Conservation (phyloP, 1,284 basidiomycete species). For the Leccinum pallidistipes region DNA sequence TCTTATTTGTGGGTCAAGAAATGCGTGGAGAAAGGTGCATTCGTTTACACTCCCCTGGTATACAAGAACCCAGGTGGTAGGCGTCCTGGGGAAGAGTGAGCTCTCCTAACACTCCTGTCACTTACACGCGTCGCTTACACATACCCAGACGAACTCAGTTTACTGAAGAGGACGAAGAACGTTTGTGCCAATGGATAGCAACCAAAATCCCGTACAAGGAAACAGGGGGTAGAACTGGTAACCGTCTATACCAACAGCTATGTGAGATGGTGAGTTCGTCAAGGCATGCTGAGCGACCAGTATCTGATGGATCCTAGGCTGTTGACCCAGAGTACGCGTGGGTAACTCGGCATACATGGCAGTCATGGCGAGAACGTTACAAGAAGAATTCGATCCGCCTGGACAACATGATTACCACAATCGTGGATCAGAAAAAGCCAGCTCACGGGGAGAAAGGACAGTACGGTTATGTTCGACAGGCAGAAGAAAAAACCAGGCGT, state of each 20-base stretch:
- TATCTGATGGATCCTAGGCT: conserved; percentile 33
- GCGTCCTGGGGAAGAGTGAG: conserved; percentile 77
- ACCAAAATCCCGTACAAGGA: conserved; percentile 77
- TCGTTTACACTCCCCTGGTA: conserved; percentile 67
- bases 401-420: conserved; percentile 57
- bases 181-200: conserved; percentile 74
- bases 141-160: conserved; percentile 66
- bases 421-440: conserved; percentile 68
- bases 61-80: conserved; percentile 81
- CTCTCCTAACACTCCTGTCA: conserved; percentile 3
- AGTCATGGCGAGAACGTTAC: conserved; percentile 83
- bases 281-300: background rate
- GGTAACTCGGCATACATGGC: conserved; percentile 83
- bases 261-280: conserved; percentile 44
- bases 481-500: conserved; percentile 64
- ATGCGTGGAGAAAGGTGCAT: conserved; percentile 64
- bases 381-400: conserved; percentile 74
- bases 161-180: conserved; percentile 68
- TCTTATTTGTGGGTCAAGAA: conserved; percentile 79
- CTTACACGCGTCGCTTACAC: conserved; percentile 3
- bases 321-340: conserved; percentile 69
- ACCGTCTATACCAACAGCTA: conserved; percentile 70
- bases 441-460: conserved; percentile 70
- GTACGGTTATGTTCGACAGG: conserved; percentile 71
- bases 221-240: conserved; percentile 75